These are phyloP conservation scores for Mucor mucedo DNA, from an alignment of 371 early-diverging fungal species.

Conservation along the genomic window DNA sequence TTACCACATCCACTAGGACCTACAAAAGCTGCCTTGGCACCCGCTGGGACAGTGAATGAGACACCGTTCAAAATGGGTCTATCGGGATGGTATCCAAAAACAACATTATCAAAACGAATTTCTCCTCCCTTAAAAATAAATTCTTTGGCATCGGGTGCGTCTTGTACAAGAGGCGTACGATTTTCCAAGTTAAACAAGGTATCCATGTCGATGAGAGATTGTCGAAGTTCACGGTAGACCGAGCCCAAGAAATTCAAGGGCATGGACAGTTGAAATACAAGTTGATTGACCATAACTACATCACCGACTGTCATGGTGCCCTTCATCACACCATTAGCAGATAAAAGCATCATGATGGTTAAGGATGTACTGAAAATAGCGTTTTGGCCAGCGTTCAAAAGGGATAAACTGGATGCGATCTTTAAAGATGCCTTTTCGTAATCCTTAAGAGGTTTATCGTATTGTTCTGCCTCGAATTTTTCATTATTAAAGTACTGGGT, in stretches of 20 bases:
- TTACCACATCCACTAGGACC: constrained; percentile 96
- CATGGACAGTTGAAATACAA: constrained; percentile 92
- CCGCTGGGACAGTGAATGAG: constrained; percentile 84
- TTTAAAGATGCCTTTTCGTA: constrained; percentile 93
- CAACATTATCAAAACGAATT: constrained; percentile 85
- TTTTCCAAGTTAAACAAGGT: constrained; percentile 86
- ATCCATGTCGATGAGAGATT: constrained; percentile 95
- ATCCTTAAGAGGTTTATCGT: constrained; percentile 82
- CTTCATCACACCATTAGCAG: constrained; percentile 82
- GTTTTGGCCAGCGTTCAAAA: constrained; percentile 94
- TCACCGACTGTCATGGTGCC: constrained; percentile 94
- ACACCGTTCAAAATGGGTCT: constrained; percentile 79
- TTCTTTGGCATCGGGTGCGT: constrained; percentile 62
- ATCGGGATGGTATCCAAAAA: constrained; percentile 83
- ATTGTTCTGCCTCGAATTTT: constrained; percentile 81
- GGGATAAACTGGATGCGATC: constrained; percentile 84
- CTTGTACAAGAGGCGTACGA: constrained; percentile 55
- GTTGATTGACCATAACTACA: constrained; percentile 95
- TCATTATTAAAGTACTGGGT: constrained; percentile 89
- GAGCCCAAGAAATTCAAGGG: constrained; percentile 97
- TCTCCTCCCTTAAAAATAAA: constrained; percentile 64
- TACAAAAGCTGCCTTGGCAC: constrained; percentile 91
- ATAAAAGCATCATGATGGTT: constrained; percentile 93
- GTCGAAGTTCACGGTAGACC: constrained; percentile 93
- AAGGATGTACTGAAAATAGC: constrained; percentile 89